Percentiles rank a stretch among this genome's conserved stretches.
Evolutionary conservation across 2,329 filamentous ascomycete genomes (phyloP).

Genomic region (Grosmannia clavigera): DNA sequence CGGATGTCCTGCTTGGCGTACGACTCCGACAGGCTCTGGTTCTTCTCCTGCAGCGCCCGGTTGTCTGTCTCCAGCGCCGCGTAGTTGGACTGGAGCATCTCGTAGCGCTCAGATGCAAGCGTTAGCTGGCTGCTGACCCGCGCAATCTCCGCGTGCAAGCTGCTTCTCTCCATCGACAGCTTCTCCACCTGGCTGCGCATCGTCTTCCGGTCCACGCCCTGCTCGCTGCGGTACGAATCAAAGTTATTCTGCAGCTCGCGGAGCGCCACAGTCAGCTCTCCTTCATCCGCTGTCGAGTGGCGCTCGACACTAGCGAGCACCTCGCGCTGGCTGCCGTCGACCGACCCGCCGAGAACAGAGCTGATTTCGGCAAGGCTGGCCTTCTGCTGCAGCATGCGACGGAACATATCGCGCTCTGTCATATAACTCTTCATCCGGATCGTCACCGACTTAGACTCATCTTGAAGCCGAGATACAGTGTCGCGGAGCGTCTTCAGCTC

Average conservation of each 20-base stretch:
- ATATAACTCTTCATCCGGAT: conserved; percentile 86
- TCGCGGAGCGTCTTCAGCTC: conserved; percentile 49
- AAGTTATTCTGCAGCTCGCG: conserved; percentile 84
- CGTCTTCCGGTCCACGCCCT: conserved; percentile 66
- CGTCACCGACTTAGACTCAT: conserved; percentile 72
- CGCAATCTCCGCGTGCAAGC: conserved; percentile 71
- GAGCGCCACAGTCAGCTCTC: conserved; percentile 64
- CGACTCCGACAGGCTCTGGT: conserved; percentile 62
- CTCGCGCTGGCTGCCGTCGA: conserved; percentile 42
- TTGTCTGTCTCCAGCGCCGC: conserved; percentile 76
- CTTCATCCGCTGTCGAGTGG: conserved; percentile 44
- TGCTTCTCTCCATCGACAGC: conserved; percentile 68
- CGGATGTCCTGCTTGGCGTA: conserved; percentile 82
- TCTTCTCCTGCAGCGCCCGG: conserved; percentile 71
- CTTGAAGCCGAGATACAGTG: conserved; percentile 41
- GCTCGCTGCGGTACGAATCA: conserved; percentile 79
- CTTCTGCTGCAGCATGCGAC: conserved; percentile 75
- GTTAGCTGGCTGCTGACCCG: conserved; percentile 69
- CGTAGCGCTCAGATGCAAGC: conserved; percentile 70
- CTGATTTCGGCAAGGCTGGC: conserved; percentile 47
- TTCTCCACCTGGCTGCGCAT: conserved; percentile 76
- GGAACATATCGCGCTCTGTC: conserved; percentile 94
- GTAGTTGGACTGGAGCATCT: conserved; percentile 84
- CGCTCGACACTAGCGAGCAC: conserved; percentile 41
- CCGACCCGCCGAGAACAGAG: conserved; percentile 52